A percentile compares a stretch with the other conserved stretches of the same genome.
These are phyloP conservation scores for Forsythia suspensa DNA, from an alignment of 257 asterid genomes.

Conservation along the genomic window DNA sequence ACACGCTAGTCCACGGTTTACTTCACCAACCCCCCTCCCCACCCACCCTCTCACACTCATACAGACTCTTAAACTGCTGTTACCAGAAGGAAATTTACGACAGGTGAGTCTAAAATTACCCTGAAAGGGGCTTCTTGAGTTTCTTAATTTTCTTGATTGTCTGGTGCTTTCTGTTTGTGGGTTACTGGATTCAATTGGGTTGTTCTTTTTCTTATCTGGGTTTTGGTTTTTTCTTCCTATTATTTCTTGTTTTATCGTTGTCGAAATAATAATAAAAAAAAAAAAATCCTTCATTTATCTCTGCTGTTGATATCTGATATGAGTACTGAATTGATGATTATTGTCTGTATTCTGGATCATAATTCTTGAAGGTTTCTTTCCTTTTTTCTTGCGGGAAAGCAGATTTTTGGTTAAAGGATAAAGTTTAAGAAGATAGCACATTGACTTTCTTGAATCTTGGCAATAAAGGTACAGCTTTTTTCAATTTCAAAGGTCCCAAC, in stretches of 20 bases:
- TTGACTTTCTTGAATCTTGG: slow-evolving; percentile 19
- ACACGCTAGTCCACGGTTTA: not conserved
- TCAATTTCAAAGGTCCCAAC: too few relatives aligned
- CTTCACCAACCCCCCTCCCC: not conserved
- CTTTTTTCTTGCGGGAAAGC: not conserved
- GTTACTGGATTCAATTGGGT: not conserved
- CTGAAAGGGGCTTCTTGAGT: not conserved
- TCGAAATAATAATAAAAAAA: not conserved
- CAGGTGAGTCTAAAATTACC: not conserved
- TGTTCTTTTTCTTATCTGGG: slow-evolving; percentile 3
- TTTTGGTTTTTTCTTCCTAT: not conserved
- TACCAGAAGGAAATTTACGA: not conserved
- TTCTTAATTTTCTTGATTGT: not conserved
- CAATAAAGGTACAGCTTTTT: not conserved
- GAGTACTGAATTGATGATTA: not conserved
- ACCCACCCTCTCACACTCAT: not conserved
- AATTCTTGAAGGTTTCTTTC: not conserved
- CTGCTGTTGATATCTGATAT: not conserved
- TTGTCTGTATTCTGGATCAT: not conserved
- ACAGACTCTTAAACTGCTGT: not conserved
- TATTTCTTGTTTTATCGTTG: not conserved
- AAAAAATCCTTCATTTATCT: not conserved
- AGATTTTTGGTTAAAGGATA: not conserved
- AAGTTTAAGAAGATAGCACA: slow-evolving; percentile 7
- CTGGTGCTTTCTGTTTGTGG: not conserved